Conservation (phyloP, 2,329 filamentous ascomycete species). For the Pseudogymnoascus sp. region DNA sequence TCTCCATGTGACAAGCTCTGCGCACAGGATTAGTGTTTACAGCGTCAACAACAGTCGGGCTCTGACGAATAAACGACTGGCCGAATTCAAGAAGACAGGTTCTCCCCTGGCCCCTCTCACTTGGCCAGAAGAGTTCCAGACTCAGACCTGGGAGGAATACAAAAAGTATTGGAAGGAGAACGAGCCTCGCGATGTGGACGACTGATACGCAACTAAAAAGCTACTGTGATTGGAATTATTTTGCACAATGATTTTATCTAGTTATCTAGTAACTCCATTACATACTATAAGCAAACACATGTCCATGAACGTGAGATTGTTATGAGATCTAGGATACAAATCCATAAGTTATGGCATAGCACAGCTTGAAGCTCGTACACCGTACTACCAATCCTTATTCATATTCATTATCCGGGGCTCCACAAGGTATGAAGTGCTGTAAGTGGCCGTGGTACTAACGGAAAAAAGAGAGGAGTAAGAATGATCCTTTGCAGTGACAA, state of each 20-base stretch:
- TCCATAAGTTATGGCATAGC: background rate
- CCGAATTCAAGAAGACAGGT: conserved; percentile 41
- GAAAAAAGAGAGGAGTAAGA: no score
- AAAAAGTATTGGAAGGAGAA: conserved; percentile 18
- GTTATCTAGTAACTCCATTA: background rate
- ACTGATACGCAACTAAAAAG: background rate
- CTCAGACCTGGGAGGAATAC: conserved; percentile 44
- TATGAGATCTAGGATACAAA: background rate
- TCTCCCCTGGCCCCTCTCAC: conserved; percentile 46
- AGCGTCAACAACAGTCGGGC: conserved; percentile 49
- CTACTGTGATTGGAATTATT: background rate
- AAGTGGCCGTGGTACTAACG: no score
- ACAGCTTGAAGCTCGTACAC: no score
- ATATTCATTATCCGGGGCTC: no score
- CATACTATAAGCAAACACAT: background rate
- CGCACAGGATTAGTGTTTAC: conserved; percentile 53
- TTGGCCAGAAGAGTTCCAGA: conserved; percentile 23
- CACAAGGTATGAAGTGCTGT: no score
- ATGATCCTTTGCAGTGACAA: no score
- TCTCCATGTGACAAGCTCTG: conserved; percentile 55
- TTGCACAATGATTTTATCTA: background rate
- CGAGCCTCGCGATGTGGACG: conserved; percentile 7
- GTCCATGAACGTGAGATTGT: background rate
- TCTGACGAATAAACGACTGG: conserved; percentile 41
- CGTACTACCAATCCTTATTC: no score